Conservation (phyloP, 1,139 yeast genomes). For the Hyphopichia pseudoburtonii region DNA sequence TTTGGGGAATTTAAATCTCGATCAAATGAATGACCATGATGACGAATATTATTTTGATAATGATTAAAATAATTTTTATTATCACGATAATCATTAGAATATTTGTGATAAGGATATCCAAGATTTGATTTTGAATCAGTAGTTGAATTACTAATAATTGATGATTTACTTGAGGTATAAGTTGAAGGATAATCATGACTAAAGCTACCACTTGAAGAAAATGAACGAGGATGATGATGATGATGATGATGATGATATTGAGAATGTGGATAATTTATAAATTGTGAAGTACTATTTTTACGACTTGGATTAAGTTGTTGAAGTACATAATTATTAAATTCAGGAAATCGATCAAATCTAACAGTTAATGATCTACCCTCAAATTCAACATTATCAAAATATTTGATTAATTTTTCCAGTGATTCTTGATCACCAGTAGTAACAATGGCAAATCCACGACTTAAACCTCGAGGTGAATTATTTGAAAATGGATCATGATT, state of each 20-base stretch:
- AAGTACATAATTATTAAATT: constrained; percentile 32
- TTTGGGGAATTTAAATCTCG: not conserved
- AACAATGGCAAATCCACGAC: constrained; percentile 69
- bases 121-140: constrained; percentile 35
- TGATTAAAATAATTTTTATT: too few species aligned
- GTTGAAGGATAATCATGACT: not conserved
- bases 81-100: not conserved
- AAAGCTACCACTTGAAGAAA: not conserved
- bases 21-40: not conserved
- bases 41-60: not conserved
- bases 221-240: not conserved
- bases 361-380: constrained; percentile 63
- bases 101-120: constrained; percentile 1
- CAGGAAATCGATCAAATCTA: constrained; percentile 54
- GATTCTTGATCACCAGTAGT: constrained; percentile 48
- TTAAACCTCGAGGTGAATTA: constrained; percentile 8
- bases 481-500: constrained; percentile 2
- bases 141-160: constrained; percentile 25
- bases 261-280: not conserved
- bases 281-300: not conserved
- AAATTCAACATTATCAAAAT: constrained; percentile 51
- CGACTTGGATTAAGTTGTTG: constrained; percentile 26
- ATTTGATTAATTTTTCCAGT: constrained; percentile 50
- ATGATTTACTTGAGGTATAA: constrained; percentile 4
- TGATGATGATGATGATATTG: not conserved